Percentiles rank a stretch among this genome's conserved stretches.
These are phyloP conservation scores for Penicillium antarcticum DNA, from an alignment of 495 filamentous ascomycete species.

Conservation along the genomic window DNA sequence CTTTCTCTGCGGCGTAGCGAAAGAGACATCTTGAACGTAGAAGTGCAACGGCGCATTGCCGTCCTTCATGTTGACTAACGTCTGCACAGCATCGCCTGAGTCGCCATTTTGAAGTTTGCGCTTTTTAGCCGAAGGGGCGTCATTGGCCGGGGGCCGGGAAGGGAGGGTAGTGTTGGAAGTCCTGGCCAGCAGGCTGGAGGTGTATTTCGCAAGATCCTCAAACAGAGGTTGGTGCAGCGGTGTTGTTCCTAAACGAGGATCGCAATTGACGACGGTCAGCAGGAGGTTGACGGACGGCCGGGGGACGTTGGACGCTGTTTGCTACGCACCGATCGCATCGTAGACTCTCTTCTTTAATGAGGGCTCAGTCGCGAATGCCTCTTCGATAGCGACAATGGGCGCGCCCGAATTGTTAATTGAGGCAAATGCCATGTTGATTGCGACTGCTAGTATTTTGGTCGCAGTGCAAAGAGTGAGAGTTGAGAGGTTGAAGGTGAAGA, in stretches of 20 bases:
- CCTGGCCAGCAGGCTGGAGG: constrained; percentile 41
- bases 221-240: constrained; percentile 43
- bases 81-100: constrained; percentile 34
- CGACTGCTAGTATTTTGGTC: constrained; percentile 12
- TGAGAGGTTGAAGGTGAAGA: constrained; percentile 11
- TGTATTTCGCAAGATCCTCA: constrained; percentile 48
- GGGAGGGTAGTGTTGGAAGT: constrained; percentile 23
- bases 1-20: constrained; percentile 83
- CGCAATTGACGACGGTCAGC: constrained; percentile 11
- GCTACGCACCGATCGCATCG: constrained; percentile 46
- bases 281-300: constrained; percentile 5
- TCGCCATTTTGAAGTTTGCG: constrained; percentile 53
- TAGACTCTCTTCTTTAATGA: constrained; percentile 45
- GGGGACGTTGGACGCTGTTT: constrained; percentile 14
- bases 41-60: constrained; percentile 35
- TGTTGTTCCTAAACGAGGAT: constrained; percentile 26
- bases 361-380: constrained; percentile 44
- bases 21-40: constrained; percentile 69
- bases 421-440: constrained; percentile 41
- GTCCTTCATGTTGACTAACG: constrained; percentile 39
- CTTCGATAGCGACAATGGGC: constrained; percentile 37
- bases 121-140: constrained; percentile 50
- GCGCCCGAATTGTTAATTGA: constrained; percentile 34
- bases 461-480: constrained; percentile 14
- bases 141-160: constrained; percentile 21